A percentile compares a stretch with the other conserved stretches of the same genome.
phyloP scores from a whole-genome alignment of 73 alveolate genomes.

The Paramecium octaurelia region DNA sequence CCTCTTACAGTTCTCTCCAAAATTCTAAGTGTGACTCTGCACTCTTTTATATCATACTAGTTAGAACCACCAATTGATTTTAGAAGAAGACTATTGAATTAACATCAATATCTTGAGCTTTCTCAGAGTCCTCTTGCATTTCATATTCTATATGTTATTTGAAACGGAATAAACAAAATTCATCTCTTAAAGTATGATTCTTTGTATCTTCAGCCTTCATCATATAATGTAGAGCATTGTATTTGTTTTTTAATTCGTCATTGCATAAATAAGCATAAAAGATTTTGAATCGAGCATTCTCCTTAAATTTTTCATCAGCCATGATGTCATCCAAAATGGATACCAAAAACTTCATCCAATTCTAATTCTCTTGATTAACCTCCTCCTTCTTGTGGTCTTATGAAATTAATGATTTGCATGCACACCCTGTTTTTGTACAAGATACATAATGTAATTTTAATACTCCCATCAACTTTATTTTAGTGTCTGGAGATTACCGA shows the following conservation, averaged over 20 bases:
- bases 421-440: slow-evolving; percentile 36
- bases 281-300: slow-evolving; percentile 45
- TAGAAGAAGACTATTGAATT: slow-evolving; percentile 43
- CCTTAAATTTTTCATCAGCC: slow-evolving; percentile 29
- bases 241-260: slow-evolving; percentile 52
- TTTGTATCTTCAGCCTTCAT: slow-evolving; percentile 59
- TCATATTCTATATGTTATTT: slow-evolving; percentile 55
- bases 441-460: slow-evolving; percentile 26
- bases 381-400: background rate
- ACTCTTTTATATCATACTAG: slow-evolving; percentile 33
- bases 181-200: slow-evolving; percentile 52
- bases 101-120: slow-evolving; percentile 53
- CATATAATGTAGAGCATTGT: slow-evolving; percentile 52
- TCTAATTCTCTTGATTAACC: background rate
- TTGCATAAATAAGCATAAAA: slow-evolving; percentile 30
- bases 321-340: slow-evolving; percentile 19
- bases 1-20: slow-evolving; percentile 63
- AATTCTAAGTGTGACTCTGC: slow-evolving; percentile 57
- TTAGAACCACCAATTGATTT: slow-evolving; percentile 38
- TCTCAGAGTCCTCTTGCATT: slow-evolving; percentile 52
- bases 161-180: slow-evolving; percentile 50
- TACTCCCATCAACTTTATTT: slow-evolving; percentile 41
- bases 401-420: slow-evolving; percentile 6
- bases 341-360: slow-evolving; percentile 26
- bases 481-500: slow-evolving; percentile 34